phyloP scores from a whole-genome alignment of 1,139 yeast species.

The Komagataea norvegica region DNA sequence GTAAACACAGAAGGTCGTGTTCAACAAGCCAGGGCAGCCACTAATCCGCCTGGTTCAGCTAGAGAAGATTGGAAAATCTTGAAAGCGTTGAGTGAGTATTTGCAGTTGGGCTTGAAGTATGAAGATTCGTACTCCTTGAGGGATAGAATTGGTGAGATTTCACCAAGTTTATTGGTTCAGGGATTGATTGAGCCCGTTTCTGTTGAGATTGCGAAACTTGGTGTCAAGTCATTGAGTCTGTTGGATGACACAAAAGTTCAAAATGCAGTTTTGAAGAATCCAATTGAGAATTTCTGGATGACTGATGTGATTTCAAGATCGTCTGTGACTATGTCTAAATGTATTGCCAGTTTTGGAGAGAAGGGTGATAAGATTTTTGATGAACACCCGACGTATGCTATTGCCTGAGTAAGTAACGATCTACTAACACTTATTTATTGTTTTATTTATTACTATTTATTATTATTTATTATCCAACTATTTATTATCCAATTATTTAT shows the following conservation, averaged over 20 bases:
- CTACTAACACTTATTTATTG: slow-evolving; percentile 4
- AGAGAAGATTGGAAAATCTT: slow-evolving; percentile 91
- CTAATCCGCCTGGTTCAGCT: slow-evolving; percentile 87
- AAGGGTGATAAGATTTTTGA: slow-evolving; percentile 56
- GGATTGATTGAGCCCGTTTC: slow-evolving; percentile 72
- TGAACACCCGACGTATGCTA: slow-evolving; percentile 33
- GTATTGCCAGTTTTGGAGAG: slow-evolving; percentile 64
- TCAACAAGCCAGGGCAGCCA: slow-evolving; percentile 82
- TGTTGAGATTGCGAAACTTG: slow-evolving; percentile 51
- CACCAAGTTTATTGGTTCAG: slow-evolving; percentile 77
- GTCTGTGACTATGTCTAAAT: slow-evolving; percentile 87
- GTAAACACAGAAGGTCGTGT: slow-evolving; percentile 91
- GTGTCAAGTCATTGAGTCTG: slow-evolving; percentile 44
- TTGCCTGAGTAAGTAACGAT: no score
- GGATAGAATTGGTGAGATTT: slow-evolving; percentile 67
- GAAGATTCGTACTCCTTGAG: slow-evolving; percentile 71
- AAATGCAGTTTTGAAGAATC: slow-evolving; percentile 55
- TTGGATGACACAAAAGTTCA: slow-evolving; percentile 32
- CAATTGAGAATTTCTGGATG: slow-evolving; percentile 79
- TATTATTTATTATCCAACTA: neutral
- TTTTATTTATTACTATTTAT: neutral
- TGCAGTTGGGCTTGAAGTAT: slow-evolving; percentile 69
- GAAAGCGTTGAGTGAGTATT: slow-evolving; percentile 78
- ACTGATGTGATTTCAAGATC: slow-evolving; percentile 85
- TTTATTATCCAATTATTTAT: neutral